Evolutionary conservation across 1,284 basidiomycete genomes (phyloP), one percentile per base, ranked within the genome.

Genomic region (Leucocoprinus gongylophorus): DNA sequence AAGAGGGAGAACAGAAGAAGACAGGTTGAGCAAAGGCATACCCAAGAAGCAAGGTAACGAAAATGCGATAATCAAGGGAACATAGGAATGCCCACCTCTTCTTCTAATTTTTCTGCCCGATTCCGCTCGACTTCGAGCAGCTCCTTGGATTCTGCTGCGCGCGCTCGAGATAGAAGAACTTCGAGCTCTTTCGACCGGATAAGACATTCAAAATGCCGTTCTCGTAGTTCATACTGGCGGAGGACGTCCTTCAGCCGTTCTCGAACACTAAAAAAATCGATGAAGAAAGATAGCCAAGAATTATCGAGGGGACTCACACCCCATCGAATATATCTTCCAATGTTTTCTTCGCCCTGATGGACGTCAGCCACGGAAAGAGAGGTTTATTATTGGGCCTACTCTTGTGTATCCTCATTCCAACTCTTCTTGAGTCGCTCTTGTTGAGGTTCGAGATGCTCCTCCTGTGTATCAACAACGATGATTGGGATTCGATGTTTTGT

Each of bases 111-210:
- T 54, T 82, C 80, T n/a, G 79, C 78, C 50, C 82, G 76, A 48
- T 61, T 56, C 63, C 81, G 85, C 64, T 89, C 86, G 32, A 79
- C 77, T 48, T 89, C 85, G 12, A 81, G 81, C 35, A 89, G 71
- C 60, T 89, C 85, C 62, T 84, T 87, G 65, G 90, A 86, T 60
- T 91, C 88, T 9, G 88, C 85, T 18, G 86, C 84, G 64, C 88
- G 80, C 42, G 88, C 89, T 30, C 87, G 79, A 46, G 88, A 88
- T 15, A 91, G 72, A 17, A 91, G 67, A 6, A 91, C 85, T 63
- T 91, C 89, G 20, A 91, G 76, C 66, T 91, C 89, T 67, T 91
- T 91, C 37, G 88, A 91, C 41, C 88, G 83, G 53, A 91, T 83
- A 18, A 91, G 85, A 58, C 87, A 89, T 68, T 91, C 89, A 59